These are phyloP conservation scores for Ramichloridium luteum DNA, from an alignment of 2,329 filamentous ascomycete genomes.

Conservation along the genomic window DNA sequence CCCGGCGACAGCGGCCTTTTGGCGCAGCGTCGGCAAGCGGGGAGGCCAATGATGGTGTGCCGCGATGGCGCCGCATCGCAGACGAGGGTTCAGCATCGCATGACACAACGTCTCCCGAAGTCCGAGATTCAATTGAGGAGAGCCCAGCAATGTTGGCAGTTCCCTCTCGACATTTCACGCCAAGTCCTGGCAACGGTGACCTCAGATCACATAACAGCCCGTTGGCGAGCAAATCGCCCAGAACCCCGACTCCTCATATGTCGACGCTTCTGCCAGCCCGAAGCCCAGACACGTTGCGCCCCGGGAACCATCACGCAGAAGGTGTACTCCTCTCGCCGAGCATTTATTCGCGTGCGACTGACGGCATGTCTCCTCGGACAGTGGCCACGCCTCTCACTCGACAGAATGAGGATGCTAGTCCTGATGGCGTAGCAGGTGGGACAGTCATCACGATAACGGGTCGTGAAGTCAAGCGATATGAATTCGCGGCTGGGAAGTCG, in stretches of 20 bases:
- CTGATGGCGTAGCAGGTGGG: constrained; percentile 8
- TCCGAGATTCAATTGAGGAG: too few relatives aligned
- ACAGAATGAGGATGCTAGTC: constrained; percentile 8
- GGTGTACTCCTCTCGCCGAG: constrained; percentile 29
- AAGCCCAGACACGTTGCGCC: too few relatives aligned
- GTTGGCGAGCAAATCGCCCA: too few relatives aligned
- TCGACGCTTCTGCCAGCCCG: too few relatives aligned
- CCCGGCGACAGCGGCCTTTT: too few relatives aligned
- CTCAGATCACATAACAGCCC: too few relatives aligned
- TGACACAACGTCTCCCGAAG: too few relatives aligned
- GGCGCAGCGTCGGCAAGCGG: too few relatives aligned
- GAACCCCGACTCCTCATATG: too few relatives aligned
- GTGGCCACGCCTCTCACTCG: constrained; percentile 7
- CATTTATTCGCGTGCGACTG: constrained; percentile 34
- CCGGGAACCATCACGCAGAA: constrained; percentile 2
- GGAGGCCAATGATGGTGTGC: too few relatives aligned
- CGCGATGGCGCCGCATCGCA: too few relatives aligned
- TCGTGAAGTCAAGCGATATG: constrained; percentile 32
- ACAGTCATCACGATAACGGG: constrained; percentile 34
- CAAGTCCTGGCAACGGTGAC: constrained; percentile 2
- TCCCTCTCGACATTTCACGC: constrained; percentile 1
- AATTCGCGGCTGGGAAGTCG: constrained; percentile 21
- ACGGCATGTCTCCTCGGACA: constrained; percentile 26
- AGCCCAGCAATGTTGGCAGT: constrained; percentile 3
- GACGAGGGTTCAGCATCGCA: too few relatives aligned